These are phyloP conservation scores for Parachaetomium inaequale DNA, from an alignment of 495 filamentous ascomycete genomes.

Conservation along the genomic window DNA sequence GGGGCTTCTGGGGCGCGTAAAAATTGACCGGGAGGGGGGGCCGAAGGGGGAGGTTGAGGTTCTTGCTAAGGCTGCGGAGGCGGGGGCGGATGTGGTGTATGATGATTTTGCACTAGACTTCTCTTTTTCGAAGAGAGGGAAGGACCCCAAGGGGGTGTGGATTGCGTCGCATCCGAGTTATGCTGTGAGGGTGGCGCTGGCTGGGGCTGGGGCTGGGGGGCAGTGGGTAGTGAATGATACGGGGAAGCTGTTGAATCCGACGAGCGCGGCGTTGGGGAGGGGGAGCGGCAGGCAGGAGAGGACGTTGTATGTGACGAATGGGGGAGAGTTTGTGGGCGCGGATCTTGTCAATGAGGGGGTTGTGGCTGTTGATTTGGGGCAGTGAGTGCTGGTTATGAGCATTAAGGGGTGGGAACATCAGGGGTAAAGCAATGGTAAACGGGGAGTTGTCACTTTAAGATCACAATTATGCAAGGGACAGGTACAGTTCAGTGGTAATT, in stretches of 20 bases:
- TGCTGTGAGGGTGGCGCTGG: constrained; percentile 11
- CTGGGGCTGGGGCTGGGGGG: not conserved
- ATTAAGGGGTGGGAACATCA: no score
- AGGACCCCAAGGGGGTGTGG: constrained; percentile 8
- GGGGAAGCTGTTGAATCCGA: constrained; percentile 21
- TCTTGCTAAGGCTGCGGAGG: no score
- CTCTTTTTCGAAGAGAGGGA: no score
- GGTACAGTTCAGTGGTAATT: no score
- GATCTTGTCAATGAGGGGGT: constrained; percentile 23
- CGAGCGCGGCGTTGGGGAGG: constrained; percentile 20
- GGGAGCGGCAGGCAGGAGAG: constrained; percentile 13
- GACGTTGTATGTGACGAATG: constrained; percentile 25
- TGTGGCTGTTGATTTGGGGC: no score
- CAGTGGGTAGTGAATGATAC: constrained; percentile 17
- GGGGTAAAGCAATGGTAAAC: no score
- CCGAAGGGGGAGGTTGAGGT: no score
- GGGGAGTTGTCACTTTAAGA: no score
- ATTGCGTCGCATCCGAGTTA: constrained; percentile 20
- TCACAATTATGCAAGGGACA: no score
- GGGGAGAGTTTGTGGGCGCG: constrained; percentile 19
- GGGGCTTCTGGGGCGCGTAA: constrained; percentile 29
- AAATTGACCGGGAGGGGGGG: constrained; percentile 29
- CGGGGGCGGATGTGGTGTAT: constrained; percentile 23
- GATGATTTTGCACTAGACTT: constrained; percentile 22
- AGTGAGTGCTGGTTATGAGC: no score